Evolutionary conservation across 2,329 filamentous ascomycete species (phyloP).

Genomic region (Truncatella angustata): DNA sequence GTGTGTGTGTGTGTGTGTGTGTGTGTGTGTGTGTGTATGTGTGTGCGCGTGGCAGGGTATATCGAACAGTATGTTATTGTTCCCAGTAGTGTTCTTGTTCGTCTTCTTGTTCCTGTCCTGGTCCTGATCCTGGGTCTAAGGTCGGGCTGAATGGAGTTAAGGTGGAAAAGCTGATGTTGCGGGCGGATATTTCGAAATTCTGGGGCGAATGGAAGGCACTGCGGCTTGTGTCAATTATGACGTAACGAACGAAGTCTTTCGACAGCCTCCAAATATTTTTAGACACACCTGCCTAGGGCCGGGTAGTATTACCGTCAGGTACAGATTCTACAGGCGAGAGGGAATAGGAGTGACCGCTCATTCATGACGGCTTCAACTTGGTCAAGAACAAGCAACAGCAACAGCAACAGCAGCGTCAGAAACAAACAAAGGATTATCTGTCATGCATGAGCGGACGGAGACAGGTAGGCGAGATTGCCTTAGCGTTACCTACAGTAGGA

Average conservation of each 20-base stretch:
- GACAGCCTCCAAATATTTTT: neutral
- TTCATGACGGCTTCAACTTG: no score
- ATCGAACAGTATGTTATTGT: neutral
- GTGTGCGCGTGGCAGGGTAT: neutral
- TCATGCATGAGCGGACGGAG: no score
- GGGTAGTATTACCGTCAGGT: no score
- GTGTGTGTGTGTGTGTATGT: neutral
- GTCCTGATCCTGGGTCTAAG: neutral
- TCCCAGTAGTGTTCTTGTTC: neutral
- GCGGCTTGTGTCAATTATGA: slow-evolving; percentile 7
- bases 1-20: neutral
- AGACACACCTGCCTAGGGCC: no score
- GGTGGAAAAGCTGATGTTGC: slow-evolving; percentile 8
- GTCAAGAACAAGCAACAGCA: no score
- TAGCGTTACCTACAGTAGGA: no score
- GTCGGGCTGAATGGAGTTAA: slow-evolving; percentile 8
- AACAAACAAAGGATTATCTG: no score
- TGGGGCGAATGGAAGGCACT: neutral
- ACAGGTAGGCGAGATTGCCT: no score
- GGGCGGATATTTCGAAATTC: slow-evolving; percentile 1
- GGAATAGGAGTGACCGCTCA: no score
- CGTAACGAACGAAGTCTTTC: slow-evolving; percentile 2
- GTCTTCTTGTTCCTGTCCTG: neutral
- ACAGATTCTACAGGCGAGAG: no score
- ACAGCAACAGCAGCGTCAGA: no score